Base-by-base conservation (phyloP, 257 asterid species). In the Linderniella brevidens region DNA sequence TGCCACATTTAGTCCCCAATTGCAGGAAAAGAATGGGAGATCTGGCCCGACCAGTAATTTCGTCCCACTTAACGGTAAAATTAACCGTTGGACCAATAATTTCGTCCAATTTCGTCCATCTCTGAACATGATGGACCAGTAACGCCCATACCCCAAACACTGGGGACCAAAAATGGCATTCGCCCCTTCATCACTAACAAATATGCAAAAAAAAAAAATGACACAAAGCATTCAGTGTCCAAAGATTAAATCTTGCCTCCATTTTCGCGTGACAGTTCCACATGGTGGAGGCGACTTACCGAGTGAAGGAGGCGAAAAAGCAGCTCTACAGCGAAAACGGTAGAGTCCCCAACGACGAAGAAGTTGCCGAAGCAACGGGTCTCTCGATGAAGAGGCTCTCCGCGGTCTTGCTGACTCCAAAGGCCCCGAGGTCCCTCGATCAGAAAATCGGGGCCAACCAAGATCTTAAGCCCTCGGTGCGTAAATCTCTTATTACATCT, bases 291-390 rank as follows among this genome's bases (percentile, higher is more conserved):
- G 95, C 95, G 46, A 65, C 83, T 10, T 87, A 83, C 48, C 78
- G 76, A 78, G 97, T 87, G 51, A 87, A 80, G 69, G 97, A 87
- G 55, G 97, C 97, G 4, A 83, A 72, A 68, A 87, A 78, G 71
- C 88, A 78, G 55, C 55, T 87, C 32, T 76, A 48, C 47, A 73
- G 64, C 18, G 92, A 77, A 63, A 65, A 71, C 13, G 95, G 95
- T 47, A 76, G 81, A 64, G 75, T 58, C n/a, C 90, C 97, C 4
- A 35, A 68, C 11, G 75, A 87, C 13, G 75, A 68, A 57, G 95
- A 87, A 78, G 70, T 87, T 40, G 95, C 95, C 20, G 73, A 76
- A 61, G 93, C 84, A 9, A 67, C 97, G 0, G 95, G 95, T 50
- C 73, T 87, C 35, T 73, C 97, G 52, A 76, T 83, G 95, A 87